These are phyloP conservation scores for Mycena sanguinolenta DNA, from an alignment of 768 basidiomycete genomes.

Conservation along the genomic window DNA sequence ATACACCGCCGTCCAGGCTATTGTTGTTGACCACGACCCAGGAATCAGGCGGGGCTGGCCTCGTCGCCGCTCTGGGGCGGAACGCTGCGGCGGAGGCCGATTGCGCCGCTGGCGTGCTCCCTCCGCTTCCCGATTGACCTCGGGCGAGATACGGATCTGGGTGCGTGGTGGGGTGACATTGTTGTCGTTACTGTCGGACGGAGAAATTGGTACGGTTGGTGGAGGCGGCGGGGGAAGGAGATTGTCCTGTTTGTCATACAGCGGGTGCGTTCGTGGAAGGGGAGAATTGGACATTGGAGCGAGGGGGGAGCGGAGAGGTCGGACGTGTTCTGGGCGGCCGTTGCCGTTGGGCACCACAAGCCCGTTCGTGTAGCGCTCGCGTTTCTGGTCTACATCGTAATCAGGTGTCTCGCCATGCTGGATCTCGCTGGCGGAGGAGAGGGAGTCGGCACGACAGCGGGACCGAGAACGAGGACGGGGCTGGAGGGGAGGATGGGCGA, in stretches of 20 bases:
- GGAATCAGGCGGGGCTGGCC: constrained; percentile 31
- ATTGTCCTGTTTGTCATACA: constrained; percentile 50
- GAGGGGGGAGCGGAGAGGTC: constrained; percentile 51
- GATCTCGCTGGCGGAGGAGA: constrained; percentile 79
- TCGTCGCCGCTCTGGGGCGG: constrained; percentile 30
- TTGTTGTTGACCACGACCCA: constrained; percentile 35
- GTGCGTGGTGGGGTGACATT: constrained; percentile 47
- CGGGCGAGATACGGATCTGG: constrained; percentile 52
- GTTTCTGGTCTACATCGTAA: constrained; percentile 71
- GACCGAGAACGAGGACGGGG: constrained; percentile 65
- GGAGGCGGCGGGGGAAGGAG: constrained; percentile 56
- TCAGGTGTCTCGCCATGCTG: constrained; percentile 66
- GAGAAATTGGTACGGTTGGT: constrained; percentile 58
- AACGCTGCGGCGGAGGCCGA: constrained; percentile 14
- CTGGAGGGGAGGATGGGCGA: constrained; percentile 54
- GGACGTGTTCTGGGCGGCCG: constrained; percentile 50
- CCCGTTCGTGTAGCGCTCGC: constrained; percentile 48
- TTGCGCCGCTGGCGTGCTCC: constrained; percentile 16
- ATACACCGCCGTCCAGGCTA: too few relatives aligned
- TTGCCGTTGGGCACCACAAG: constrained; percentile 37
- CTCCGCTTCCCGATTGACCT: constrained; percentile 44
- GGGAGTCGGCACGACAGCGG: constrained; percentile 74
- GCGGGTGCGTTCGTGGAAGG: constrained; percentile 48
- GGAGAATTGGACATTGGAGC: constrained; percentile 48
- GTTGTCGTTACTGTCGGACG: constrained; percentile 41